Conservation (phyloP, 805 yeast species). For the Starmerella khaoyaiensis region DNA sequence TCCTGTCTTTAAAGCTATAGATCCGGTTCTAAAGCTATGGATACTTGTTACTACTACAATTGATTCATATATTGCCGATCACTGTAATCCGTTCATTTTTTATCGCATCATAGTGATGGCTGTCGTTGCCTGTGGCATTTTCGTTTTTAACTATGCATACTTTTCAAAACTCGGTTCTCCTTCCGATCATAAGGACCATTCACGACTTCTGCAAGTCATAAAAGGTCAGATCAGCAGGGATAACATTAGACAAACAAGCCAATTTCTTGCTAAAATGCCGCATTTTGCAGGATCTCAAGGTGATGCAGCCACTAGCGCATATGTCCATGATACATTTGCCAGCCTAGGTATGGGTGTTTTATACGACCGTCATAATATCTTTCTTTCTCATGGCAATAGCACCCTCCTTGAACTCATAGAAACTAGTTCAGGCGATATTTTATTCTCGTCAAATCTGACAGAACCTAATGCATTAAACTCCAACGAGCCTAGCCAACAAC, state of each 20-base stretch:
- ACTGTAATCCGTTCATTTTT: constrained; percentile 81
- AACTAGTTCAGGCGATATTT: constrained; percentile 18
- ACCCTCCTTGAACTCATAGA: constrained; percentile 23
- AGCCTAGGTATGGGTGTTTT: constrained; percentile 40
- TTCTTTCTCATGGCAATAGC: constrained; percentile 52
- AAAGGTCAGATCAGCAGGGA: constrained; percentile 40
- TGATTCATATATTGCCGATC: constrained; percentile 45
- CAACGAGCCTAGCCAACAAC: constrained; percentile 21
- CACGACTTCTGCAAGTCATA: constrained; percentile 38
- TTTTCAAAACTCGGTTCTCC: constrained; percentile 20
- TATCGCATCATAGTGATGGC: constrained; percentile 61
- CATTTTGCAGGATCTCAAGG: constrained; percentile 85
- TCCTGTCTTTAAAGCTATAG: constrained; percentile 35
- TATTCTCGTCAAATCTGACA: constrained; percentile 29
- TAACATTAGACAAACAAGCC: constrained; percentile 49
- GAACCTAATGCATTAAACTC: constrained; percentile 28
- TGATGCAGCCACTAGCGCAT: constrained; percentile 57
- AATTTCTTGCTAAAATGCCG: constrained; percentile 67
- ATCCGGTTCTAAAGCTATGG: constrained; percentile 36
- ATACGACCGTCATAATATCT: constrained; percentile 33
- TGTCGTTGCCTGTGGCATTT: constrained; percentile 45
- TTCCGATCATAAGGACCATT: constrained; percentile 45
- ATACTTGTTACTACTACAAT: constrained; percentile 30
- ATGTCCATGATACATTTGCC: constrained; percentile 45
- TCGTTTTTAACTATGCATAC: constrained; percentile 40